phyloP scores from a whole-genome alignment of 2,329 filamentous ascomycete species.

The Trichoderma harzianum region DNA sequence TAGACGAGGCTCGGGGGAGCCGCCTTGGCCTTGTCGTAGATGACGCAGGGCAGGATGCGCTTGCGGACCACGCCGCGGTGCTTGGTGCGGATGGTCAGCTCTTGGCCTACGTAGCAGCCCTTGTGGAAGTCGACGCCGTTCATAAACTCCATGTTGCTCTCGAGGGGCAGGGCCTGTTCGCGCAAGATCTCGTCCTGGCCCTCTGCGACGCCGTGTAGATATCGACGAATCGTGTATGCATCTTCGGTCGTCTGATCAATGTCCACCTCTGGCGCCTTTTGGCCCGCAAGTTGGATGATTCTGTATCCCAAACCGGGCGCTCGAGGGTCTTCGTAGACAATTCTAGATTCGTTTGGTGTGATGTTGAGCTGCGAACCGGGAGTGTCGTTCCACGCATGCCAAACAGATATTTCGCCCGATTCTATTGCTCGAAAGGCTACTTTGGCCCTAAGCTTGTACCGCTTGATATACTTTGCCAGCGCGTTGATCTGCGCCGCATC shows the following conservation, averaged over 20 bases:
- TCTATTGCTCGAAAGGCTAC: constrained; percentile 66
- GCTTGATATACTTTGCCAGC: constrained; percentile 70
- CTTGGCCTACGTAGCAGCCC: constrained; percentile 95
- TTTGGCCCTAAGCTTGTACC: constrained; percentile 83
- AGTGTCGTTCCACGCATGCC: constrained; percentile 68
- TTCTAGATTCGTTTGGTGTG: constrained; percentile 18
- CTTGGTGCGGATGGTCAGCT: constrained; percentile 91
- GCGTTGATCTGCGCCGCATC: constrained; percentile 63
- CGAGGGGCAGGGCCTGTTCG: constrained; percentile 74
- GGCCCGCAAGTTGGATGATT: constrained; percentile 34
- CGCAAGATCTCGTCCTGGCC: constrained; percentile 73
- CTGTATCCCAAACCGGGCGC: constrained; percentile 56
- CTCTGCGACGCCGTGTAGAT: constrained; percentile 78
- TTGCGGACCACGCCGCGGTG: constrained; percentile 93
- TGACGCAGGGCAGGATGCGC: constrained; percentile 74
- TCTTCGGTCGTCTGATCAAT: constrained; percentile 48
- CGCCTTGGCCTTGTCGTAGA: constrained; percentile 55
- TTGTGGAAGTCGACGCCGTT: constrained; percentile 88
- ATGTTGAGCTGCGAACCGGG: neutral
- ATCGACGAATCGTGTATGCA: constrained; percentile 72
- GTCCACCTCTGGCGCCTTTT: constrained; percentile 36
- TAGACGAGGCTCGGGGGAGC: constrained; percentile 46
- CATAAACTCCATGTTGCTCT: constrained; percentile 85
- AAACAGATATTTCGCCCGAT: constrained; percentile 63
- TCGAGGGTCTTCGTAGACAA: constrained; percentile 50